Evolutionary conservation across 2,329 filamentous ascomycete species (phyloP).

Genomic region (Arthrobotrys iridis): DNA sequence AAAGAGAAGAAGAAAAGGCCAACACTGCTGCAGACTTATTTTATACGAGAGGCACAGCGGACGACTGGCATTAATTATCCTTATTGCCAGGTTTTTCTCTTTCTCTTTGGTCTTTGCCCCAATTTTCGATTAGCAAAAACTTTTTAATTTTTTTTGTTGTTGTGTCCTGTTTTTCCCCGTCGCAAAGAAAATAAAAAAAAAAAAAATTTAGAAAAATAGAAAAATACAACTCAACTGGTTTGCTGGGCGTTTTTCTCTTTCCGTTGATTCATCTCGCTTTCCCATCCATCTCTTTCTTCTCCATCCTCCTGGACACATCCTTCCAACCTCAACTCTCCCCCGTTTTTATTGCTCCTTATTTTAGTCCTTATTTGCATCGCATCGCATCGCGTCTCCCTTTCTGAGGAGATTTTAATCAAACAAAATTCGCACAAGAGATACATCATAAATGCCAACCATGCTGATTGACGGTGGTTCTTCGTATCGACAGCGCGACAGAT

Average conservation of each 20-base stretch:
- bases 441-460: slow-evolving; percentile 57
- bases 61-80: neutral
- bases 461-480: slow-evolving; percentile 59
- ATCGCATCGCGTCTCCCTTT: slow-evolving; percentile 3
- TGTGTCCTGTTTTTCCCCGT: slow-evolving; percentile 22
- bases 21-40: neutral
- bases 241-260: slow-evolving; percentile 8
- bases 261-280: slow-evolving; percentile 31
- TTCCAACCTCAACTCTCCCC: slow-evolving; percentile 20
- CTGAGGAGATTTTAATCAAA: too few relatives aligned
- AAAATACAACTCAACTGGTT: slow-evolving; percentile 14
- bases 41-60: slow-evolving; percentile 8
- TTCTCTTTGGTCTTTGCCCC: slow-evolving; percentile 8
- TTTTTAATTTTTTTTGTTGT: slow-evolving; percentile 25
- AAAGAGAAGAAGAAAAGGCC: neutral
- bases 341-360: neutral
- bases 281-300: slow-evolving; percentile 13
- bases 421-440: neutral
- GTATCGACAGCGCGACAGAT: slow-evolving; percentile 77
- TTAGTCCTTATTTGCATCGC: neutral
- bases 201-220: neutral
- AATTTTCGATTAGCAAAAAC: neutral
- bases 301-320: slow-evolving; percentile 12
- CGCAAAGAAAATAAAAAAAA: neutral
- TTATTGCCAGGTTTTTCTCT: neutral